Evolutionary conservation across 108 stramenopile species (phyloP), one percentile per base, ranked within the genome.

Genomic region (Fistulifera solaris): DNA sequence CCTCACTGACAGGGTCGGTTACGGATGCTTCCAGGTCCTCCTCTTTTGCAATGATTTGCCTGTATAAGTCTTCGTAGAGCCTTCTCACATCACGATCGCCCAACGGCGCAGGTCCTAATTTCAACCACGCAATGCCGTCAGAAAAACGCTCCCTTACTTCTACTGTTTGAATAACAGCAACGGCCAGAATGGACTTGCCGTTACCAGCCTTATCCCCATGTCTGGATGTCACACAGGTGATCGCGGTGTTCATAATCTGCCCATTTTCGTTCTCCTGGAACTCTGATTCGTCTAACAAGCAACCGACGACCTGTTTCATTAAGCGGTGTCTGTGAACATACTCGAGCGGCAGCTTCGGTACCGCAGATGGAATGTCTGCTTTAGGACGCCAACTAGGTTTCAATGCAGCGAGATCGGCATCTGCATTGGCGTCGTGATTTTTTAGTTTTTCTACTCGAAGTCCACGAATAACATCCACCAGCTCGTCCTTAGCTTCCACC

Each of bases 231-330:
- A 90, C 86, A 35, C 80, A 85, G 0, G 89, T 90, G 27, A 90
- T 81, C 16, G 77, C 66, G 17, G 79, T 65, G 18, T 74, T 73
- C 25, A 63, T 16, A 15, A 44, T 39, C 2, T 77, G 75, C 4
- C 81, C 80, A 58, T 82, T 83, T 10, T 63, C 70, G 39, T 90
- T 85, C 19, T 72, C 55, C 10, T 77, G 79, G 6, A 61, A 60
- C 18, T 67, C 68, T 19, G 70, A 68, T 27, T 83, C 65, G 66
- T 82, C 81, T 59, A 86, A 57, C 5, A 90, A 52, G 52, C 84
- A 90, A 56, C 83, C 86, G 5, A 90, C 89, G 22, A 87, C 85
- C 59, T 90, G 89, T 47, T 89, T 89, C 88, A 89, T 89, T 45
- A 83, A 58, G 12, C 85, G 75, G 73, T 90, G 89, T 2, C 88